Percentiles rank a stretch among this genome's conserved stretches.
These are phyloP conservation scores for Colletotrichum sp. DNA, from an alignment of 2,329 filamentous ascomycete species.

Conservation along the genomic window DNA sequence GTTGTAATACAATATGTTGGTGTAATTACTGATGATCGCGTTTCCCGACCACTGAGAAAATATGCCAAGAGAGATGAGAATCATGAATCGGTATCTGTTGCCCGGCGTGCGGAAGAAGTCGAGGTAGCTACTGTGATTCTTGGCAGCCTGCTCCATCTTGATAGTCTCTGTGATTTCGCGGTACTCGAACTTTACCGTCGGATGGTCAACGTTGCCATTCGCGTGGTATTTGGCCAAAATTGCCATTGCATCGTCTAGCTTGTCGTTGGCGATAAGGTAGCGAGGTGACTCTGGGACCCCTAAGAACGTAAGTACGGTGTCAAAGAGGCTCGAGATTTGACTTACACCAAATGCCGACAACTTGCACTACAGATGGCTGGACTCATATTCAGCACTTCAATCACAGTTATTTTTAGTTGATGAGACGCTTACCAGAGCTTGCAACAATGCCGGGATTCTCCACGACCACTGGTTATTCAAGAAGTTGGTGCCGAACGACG, in stretches of 20 bases:
- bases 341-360: slow-evolving; percentile 52
- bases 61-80: slow-evolving; percentile 60
- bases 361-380: slow-evolving; percentile 50
- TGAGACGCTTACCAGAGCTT: slow-evolving; percentile 36
- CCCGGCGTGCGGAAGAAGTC: slow-evolving; percentile 61
- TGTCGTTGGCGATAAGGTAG: slow-evolving; percentile 43
- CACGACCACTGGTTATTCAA: slow-evolving; percentile 56
- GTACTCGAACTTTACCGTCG: slow-evolving; percentile 63
- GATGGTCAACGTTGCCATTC: slow-evolving; percentile 39
- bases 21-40: slow-evolving; percentile 63
- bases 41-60: slow-evolving; percentile 68
- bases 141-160: slow-evolving; percentile 52
- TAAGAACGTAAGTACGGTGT: neutral
- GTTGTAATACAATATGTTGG: slow-evolving; percentile 46
- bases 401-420: neutral
- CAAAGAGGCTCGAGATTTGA: neutral
- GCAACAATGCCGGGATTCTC: slow-evolving; percentile 54
- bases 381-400: neutral
- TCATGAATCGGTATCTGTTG: slow-evolving; percentile 59
- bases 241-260: slow-evolving; percentile 37
- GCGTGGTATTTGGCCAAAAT: slow-evolving; percentile 40
- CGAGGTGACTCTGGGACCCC: slow-evolving; percentile 49
- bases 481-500: slow-evolving; percentile 53
- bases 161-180: slow-evolving; percentile 65
- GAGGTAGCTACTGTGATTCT: slow-evolving; percentile 52